Conservation (phyloP, 257 asterid species). For the Scutellaria galericulata region DNA sequence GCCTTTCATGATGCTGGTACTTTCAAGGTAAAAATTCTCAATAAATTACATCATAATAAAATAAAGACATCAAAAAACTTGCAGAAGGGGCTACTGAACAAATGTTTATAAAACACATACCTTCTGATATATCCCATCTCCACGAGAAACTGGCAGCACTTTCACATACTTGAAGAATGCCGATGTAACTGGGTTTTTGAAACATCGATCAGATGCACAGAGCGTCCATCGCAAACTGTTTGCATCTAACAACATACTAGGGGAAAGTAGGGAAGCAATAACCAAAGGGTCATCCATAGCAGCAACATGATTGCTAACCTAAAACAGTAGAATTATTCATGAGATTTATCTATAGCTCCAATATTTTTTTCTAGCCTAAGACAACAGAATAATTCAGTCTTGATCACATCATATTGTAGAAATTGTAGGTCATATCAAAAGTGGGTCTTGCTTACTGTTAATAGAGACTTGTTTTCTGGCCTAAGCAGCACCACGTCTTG, state of each 20-base stretch:
- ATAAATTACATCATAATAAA: slow-evolving; percentile 6
- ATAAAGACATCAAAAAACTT: slow-evolving; percentile 12
- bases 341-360: slow-evolving; percentile 74
- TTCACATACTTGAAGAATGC: slow-evolving; percentile 85
- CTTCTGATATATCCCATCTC: slow-evolving; percentile 91
- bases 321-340: slow-evolving; percentile 26
- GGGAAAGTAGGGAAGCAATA: slow-evolving; percentile 82
- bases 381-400: background rate
- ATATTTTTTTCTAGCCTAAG: slow-evolving; percentile 70
- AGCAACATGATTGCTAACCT: slow-evolving; percentile 98
- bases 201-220: slow-evolving; percentile 96
- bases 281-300: slow-evolving; percentile 88
- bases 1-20: background rate
- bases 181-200: slow-evolving; percentile 72
- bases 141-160: slow-evolving; percentile 91
- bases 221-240: slow-evolving; percentile 83
- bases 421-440: slow-evolving; percentile 27
- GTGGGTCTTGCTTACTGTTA: slow-evolving; percentile 62
- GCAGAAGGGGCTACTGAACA: slow-evolving; percentile 9
- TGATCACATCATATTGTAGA: slow-evolving; percentile 3
- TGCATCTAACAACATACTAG: slow-evolving; percentile 72
- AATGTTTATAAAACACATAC: slow-evolving; percentile 39
- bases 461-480: slow-evolving; percentile 65
- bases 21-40: slow-evolving; percentile 4
- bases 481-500: slow-evolving; percentile 63